phyloP scores from a whole-genome alignment of 805 yeast species.

The Lipomyces starkeyi region DNA sequence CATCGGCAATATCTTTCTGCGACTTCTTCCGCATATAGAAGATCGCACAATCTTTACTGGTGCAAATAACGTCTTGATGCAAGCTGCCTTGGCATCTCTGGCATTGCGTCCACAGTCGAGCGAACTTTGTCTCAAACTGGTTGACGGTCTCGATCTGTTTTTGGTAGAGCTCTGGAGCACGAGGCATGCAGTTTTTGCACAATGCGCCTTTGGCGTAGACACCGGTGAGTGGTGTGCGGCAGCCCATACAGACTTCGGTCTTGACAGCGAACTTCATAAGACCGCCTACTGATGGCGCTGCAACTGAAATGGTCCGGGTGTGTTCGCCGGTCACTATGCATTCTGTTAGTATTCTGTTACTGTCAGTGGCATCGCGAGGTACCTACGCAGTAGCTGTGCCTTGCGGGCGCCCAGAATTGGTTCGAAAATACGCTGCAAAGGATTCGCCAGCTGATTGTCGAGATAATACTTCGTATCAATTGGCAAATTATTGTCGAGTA shows the following conservation, averaged over 20 bases:
- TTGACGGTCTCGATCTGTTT: slow-evolving; percentile 80
- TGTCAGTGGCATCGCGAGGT: background rate
- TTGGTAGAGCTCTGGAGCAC: slow-evolving; percentile 80
- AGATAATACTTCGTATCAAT: slow-evolving; percentile 93
- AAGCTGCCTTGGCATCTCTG: slow-evolving; percentile 96
- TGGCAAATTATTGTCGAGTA: slow-evolving; percentile 87
- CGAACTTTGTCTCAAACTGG: slow-evolving; percentile 77
- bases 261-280: slow-evolving; percentile 90
- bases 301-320: slow-evolving; percentile 70
- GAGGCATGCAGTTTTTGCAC: slow-evolving; percentile 76
- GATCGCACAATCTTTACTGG: slow-evolving; percentile 95
- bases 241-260: slow-evolving; percentile 85
- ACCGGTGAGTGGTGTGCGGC: slow-evolving; percentile 75
- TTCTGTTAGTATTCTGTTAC: background rate
- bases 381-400: slow-evolving; percentile 65
- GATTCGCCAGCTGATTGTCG: slow-evolving; percentile 91
- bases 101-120: slow-evolving; percentile 96
- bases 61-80: slow-evolving; percentile 94
- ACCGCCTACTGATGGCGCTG: slow-evolving; percentile 83
- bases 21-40: slow-evolving; percentile 94
- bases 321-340: slow-evolving; percentile 66
- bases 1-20: slow-evolving; percentile 70
- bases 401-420: slow-evolving; percentile 89
- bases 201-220: slow-evolving; percentile 67
- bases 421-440: slow-evolving; percentile 89